These are phyloP conservation scores for Xylogone sp. DNA, from an alignment of 2,329 filamentous ascomycete genomes.

Conservation along the genomic window DNA sequence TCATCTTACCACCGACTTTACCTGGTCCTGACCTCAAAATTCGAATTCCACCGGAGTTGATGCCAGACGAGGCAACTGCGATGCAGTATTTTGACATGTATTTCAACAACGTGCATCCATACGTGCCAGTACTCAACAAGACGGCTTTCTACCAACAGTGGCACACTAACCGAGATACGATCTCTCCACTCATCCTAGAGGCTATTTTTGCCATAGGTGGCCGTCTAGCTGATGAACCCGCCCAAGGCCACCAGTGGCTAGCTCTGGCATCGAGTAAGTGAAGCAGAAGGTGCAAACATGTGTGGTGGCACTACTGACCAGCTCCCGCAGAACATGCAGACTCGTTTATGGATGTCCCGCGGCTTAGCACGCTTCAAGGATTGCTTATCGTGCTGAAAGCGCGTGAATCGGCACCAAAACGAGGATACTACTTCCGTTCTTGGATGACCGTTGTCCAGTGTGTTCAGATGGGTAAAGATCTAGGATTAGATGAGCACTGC, in stretches of 20 bases:
- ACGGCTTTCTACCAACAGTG: conserved; percentile 83
- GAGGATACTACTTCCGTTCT: conserved; percentile 93
- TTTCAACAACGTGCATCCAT: conserved; percentile 87
- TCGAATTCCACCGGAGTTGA: conserved; percentile 85
- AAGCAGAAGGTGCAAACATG: neutral
- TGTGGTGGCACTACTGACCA: neutral
- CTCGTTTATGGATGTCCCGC: conserved; percentile 87
- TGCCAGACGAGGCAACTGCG: conserved; percentile 82
- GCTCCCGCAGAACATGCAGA: conserved; percentile 70
- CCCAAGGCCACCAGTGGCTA: conserved; percentile 88
- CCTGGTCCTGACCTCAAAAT: conserved; percentile 71
- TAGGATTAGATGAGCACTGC: conserved; percentile 84
- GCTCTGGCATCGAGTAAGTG: conserved; percentile 77
- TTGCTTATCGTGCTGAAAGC: conserved; percentile 86
- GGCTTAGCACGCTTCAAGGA: conserved; percentile 88
- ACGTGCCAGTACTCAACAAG: conserved; percentile 85
- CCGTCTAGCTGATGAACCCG: conserved; percentile 75
- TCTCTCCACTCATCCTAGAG: conserved; percentile 86
- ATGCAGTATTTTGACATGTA: conserved; percentile 86
- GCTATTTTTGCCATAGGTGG: conserved; percentile 88
- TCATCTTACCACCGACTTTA: conserved; percentile 63
- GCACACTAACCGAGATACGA: conserved; percentile 74
- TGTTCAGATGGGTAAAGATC: conserved; percentile 87
- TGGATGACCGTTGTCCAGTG: conserved; percentile 96
- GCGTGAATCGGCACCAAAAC: conserved; percentile 84